Percentiles rank a stretch among this genome's conserved stretches.
Evolutionary conservation across 805 yeast genomes (phyloP).

Genomic region (Candida peoriensis): DNA sequence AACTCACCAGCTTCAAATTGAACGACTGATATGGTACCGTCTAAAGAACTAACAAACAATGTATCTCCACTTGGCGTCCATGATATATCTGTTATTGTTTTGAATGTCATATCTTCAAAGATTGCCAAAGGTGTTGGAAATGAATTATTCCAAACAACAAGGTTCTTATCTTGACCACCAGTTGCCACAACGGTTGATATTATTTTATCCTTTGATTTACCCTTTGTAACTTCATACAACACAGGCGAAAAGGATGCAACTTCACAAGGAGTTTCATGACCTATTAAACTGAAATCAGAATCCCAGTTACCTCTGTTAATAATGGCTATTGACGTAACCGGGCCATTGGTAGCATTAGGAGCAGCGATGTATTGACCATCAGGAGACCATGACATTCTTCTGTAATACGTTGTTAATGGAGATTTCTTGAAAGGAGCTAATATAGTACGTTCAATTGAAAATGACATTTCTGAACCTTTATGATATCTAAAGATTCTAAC

Average conservation of each 20-base stretch:
- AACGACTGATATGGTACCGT: conserved; percentile 72
- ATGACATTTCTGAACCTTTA: conserved; percentile 69
- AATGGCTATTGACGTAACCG: conserved; percentile 68
- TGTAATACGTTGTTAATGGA: conserved; percentile 87
- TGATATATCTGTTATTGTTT: conserved; percentile 80
- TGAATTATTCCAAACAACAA: conserved; percentile 85
- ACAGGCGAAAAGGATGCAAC: conserved; percentile 74
- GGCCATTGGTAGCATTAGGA: conserved; percentile 83
- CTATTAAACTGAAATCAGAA: conserved; percentile 65
- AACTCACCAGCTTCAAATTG: conserved; percentile 59
- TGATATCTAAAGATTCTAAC: conserved; percentile 84
- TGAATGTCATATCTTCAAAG: conserved; percentile 67
- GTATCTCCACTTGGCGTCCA: conserved; percentile 83
- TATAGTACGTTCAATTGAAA: conserved; percentile 80
- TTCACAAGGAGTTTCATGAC: conserved; percentile 84
- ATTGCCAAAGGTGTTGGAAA: conserved; percentile 74
- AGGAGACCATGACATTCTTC: conserved; percentile 86
- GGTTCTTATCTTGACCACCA: conserved; percentile 88
- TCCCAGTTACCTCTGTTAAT: conserved; percentile 80
- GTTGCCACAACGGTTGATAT: conserved; percentile 80
- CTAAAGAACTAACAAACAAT: conserved; percentile 75
- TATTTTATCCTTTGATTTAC: conserved; percentile 24
- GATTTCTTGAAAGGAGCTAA: conserved; percentile 82
- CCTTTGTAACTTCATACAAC: conserved; percentile 37
- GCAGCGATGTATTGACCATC: conserved; percentile 85